These are phyloP conservation scores for Bruguiera hainesii DNA, from an alignment of 441 rosid species.

Conservation along the genomic window DNA sequence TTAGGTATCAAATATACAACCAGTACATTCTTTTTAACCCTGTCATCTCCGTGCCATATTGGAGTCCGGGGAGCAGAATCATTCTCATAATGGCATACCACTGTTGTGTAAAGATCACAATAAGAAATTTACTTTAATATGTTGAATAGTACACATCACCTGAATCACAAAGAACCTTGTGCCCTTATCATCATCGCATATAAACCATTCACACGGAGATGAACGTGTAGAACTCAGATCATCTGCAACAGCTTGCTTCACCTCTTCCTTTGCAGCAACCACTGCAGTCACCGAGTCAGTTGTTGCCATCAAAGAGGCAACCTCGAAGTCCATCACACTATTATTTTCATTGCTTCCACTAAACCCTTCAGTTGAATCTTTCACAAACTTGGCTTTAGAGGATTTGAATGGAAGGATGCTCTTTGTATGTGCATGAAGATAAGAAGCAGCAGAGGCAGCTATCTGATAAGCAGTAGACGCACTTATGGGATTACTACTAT, in stretches of 20 bases:
- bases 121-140: not conserved
- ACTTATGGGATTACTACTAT: slow-evolving; percentile 36
- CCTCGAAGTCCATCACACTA: slow-evolving; percentile 37
- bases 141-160: slow-evolving; percentile 35
- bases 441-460: slow-evolving; percentile 91
- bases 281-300: slow-evolving; percentile 96
- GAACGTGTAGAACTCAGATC: slow-evolving; percentile 69
- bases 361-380: slow-evolving; percentile 23
- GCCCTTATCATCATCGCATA: slow-evolving; percentile 77
- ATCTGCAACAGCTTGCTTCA: slow-evolving; percentile 94
- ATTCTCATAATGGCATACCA: not conserved
- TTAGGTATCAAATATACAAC: not conserved
- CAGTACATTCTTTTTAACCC: not conserved
- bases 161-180: slow-evolving; percentile 90
- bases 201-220: slow-evolving; percentile 91
- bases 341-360: slow-evolving; percentile 18
- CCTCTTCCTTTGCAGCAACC: slow-evolving; percentile 90
- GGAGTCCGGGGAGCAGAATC: not conserved
- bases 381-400: slow-evolving; percentile 28
- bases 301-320: slow-evolving; percentile 75
- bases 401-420: slow-evolving; percentile 62
- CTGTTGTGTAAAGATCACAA: slow-evolving; percentile 7
- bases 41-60: not conserved
- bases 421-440: slow-evolving; percentile 67
- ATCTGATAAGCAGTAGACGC: slow-evolving; percentile 74